phyloP scores from a whole-genome alignment of 192 early-diverging fungal genomes.

The Coemansia sp. region DNA sequence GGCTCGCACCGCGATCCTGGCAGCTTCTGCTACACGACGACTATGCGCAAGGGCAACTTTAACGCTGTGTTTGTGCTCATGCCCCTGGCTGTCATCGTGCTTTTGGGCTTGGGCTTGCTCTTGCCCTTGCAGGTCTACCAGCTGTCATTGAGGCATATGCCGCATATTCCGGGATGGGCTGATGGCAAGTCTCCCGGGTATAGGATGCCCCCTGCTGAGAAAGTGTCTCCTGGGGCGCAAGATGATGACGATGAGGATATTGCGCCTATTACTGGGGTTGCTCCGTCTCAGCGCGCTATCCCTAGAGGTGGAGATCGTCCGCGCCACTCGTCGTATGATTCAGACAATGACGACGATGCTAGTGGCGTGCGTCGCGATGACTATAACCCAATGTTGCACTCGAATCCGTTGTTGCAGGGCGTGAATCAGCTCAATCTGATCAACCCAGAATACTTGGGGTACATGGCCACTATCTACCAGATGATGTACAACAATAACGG shows the following conservation, averaged over 20 bases:
- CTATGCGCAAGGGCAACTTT: slow-evolving; percentile 43
- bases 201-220: slow-evolving; percentile 24
- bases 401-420: slow-evolving; percentile 42
- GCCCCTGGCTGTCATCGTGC: slow-evolving; percentile 42
- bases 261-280: not conserved
- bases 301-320: not conserved
- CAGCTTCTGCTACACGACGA: slow-evolving; percentile 59
- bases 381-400: slow-evolving; percentile 40
- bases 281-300: not conserved
- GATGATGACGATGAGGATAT: not conserved
- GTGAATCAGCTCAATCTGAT: slow-evolving; percentile 36
- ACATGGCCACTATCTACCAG: slow-evolving; percentile 39
- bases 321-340: not conserved
- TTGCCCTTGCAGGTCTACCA: slow-evolving; percentile 46
- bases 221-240: slow-evolving; percentile 3
- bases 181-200: slow-evolving; percentile 47
- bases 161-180: slow-evolving; percentile 52
- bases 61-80: slow-evolving; percentile 52
- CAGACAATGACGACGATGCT: not conserved
- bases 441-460: slow-evolving; percentile 40
- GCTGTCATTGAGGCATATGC: slow-evolving; percentile 35
- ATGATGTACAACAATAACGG: slow-evolving; percentile 32
- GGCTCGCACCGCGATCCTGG: slow-evolving; percentile 21
- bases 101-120: slow-evolving; percentile 34
- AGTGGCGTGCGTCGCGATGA: slow-evolving; percentile 26